phyloP scores from a whole-genome alignment of 805 yeast genomes.

The Debaryomyces castellii region DNA sequence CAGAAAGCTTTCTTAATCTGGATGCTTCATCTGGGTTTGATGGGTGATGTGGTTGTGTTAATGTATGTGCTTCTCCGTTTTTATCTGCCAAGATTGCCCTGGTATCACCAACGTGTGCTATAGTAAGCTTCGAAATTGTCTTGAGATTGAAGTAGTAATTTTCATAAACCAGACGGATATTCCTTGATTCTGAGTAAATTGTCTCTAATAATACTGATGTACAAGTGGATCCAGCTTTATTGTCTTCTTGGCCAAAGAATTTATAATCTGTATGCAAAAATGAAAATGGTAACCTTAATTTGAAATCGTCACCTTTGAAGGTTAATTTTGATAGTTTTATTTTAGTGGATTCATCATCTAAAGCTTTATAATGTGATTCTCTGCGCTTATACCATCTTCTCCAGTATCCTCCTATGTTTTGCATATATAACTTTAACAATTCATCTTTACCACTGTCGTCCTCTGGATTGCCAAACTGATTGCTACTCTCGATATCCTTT shows the following conservation, averaged over 20 bases:
- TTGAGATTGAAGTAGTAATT: slow-evolving; percentile 62
- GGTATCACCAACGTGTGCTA: slow-evolving; percentile 94
- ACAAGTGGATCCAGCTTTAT: slow-evolving; percentile 67
- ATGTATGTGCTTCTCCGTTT: slow-evolving; percentile 72
- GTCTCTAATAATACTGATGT: slow-evolving; percentile 64
- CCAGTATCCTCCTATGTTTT: slow-evolving; percentile 83
- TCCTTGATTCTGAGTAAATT: slow-evolving; percentile 29
- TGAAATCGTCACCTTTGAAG: slow-evolving; percentile 51
- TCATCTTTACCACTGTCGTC: slow-evolving; percentile 33
- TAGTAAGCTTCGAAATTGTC: slow-evolving; percentile 63
- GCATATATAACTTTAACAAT: slow-evolving; percentile 54
- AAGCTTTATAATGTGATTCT: slow-evolving; percentile 25
- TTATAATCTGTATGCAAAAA: slow-evolving; percentile 66
- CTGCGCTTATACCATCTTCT: slow-evolving; percentile 61
- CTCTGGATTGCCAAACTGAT: slow-evolving; percentile 17
- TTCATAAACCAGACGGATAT: slow-evolving; percentile 29
- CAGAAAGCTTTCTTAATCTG: slow-evolving; percentile 62
- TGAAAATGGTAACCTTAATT: slow-evolving; percentile 59
- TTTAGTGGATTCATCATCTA: slow-evolving; percentile 19
- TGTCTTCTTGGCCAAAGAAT: slow-evolving; percentile 42
- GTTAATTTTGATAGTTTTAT: slow-evolving; percentile 14
- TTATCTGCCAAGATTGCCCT: slow-evolving; percentile 82
- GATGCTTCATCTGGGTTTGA: slow-evolving; percentile 74
- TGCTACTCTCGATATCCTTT: slow-evolving; percentile 48
- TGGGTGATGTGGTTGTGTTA: slow-evolving; percentile 86